Conservation (phyloP, 495 filamentous ascomycete species). For the Aspergillus saccharolyticus region DNA sequence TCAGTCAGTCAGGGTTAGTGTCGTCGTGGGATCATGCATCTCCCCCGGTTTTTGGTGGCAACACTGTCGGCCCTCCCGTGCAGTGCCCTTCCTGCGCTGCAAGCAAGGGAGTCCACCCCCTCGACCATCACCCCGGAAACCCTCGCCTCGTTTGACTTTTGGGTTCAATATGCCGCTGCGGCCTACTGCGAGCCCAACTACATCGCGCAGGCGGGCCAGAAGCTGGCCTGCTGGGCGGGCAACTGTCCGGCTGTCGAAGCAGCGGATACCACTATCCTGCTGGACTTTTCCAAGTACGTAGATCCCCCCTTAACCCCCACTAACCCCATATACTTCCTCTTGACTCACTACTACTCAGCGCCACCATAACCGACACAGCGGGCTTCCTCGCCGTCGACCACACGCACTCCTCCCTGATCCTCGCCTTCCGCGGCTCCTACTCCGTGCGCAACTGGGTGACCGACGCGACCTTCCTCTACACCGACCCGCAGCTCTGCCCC, state of each 20-base stretch:
- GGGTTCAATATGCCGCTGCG: conserved; percentile 63
- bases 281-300: conserved; percentile 57
- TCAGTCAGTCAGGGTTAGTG: too few species aligned
- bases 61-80: not conserved
- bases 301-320: too few species aligned
- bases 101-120: not conserved
- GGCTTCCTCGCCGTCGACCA: conserved; percentile 62
- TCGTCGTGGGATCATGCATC: not conserved
- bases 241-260: conserved; percentile 55
- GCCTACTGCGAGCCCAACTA: conserved; percentile 57
- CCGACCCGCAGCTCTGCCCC: conserved; percentile 40
- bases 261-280: conserved; percentile 45
- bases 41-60: not conserved
- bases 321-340: too few species aligned
- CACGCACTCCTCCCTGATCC: conserved; percentile 52
- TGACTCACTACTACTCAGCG: conserved; percentile 39
- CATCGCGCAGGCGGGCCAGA: conserved; percentile 32
- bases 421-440: conserved; percentile 60
- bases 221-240: conserved; percentile 47
- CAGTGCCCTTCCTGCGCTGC: not conserved
- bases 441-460: conserved; percentile 63
- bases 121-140: not conserved
- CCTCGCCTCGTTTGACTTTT: conserved; percentile 48
- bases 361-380: conserved; percentile 52
- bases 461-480: conserved; percentile 42